These are phyloP conservation scores for Suillus luteus DNA, from an alignment of 768 basidiomycete genomes.

Conservation along the genomic window DNA sequence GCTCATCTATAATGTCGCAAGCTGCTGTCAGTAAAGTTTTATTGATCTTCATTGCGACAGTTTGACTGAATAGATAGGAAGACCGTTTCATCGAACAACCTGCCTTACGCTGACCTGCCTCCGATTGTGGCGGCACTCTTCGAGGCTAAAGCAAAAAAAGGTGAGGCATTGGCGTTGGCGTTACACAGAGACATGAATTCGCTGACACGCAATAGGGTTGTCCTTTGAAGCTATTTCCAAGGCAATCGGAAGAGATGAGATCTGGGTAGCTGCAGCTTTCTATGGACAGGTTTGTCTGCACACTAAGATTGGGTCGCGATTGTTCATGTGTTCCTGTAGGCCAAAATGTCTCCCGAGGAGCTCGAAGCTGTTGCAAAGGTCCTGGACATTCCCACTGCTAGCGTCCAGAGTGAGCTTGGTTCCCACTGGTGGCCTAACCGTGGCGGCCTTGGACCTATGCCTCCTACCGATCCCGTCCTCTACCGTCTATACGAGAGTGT, in stretches of 20 bases:
- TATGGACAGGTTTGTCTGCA: conserved; percentile 65
- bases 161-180: conserved; percentile 31
- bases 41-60: neutral
- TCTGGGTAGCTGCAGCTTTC: conserved; percentile 83
- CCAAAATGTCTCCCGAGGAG: conserved; percentile 66
- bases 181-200: conserved; percentile 6
- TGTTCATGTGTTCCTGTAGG: conserved; percentile 40
- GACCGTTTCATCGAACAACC: conserved; percentile 44
- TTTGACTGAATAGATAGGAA: conserved; percentile 20
- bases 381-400: conserved; percentile 47
- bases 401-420: conserved; percentile 51
- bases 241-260: conserved; percentile 68
- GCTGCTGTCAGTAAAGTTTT: conserved; percentile 33
- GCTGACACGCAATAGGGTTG: conserved; percentile 43
- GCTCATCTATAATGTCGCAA: conserved; percentile 37
- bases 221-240: conserved; percentile 72
- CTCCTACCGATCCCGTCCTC: conserved; percentile 77
- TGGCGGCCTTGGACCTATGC: conserved; percentile 61
- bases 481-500: conserved; percentile 84
- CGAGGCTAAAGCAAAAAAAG: conserved; percentile 69
- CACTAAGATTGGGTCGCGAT: neutral
- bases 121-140: conserved; percentile 52
- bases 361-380: conserved; percentile 50
- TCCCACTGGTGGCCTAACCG: conserved; percentile 77
- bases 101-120: conserved; percentile 54